A percentile compares a stretch with the other conserved stretches of the same genome.
These are phyloP conservation scores for Penicillium samsonianum DNA, from an alignment of 495 filamentous ascomycete species.

Conservation along the genomic window DNA sequence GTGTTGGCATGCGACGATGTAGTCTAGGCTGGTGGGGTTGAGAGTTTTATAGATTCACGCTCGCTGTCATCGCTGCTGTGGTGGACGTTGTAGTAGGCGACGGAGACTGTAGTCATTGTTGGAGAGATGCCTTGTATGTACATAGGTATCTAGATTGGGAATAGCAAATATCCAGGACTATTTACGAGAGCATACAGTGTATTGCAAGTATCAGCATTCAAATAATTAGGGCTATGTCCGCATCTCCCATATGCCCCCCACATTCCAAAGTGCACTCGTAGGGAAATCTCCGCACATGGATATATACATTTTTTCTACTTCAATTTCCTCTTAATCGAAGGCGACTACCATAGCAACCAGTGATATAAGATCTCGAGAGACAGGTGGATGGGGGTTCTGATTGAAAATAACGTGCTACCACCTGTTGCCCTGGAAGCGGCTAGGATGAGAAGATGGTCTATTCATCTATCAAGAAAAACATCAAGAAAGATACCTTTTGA, in stretches of 20 bases:
- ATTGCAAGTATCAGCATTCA: neutral
- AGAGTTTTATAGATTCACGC: constrained; percentile 7
- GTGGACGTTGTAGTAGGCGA: constrained; percentile 47
- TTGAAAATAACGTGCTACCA: no score
- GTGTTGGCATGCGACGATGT: constrained; percentile 45
- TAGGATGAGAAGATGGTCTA: neutral
- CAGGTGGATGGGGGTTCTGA: no score
- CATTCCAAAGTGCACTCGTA: constrained; percentile 25
- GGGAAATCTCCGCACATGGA: no score
- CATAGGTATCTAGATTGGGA: neutral
- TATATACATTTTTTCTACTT: no score
- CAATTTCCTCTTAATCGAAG: no score
- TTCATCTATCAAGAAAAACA: neutral
- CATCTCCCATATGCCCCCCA: constrained; percentile 31
- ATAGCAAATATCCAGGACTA: no score
- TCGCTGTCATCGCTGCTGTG: constrained; percentile 31
- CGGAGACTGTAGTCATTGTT: constrained; percentile 45
- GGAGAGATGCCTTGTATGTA: neutral
- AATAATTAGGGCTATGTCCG: constrained; percentile 11
- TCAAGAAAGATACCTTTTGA: neutral
- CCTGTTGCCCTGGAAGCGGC: no score
- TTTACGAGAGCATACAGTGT: neutral
- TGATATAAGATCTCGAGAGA: no score
- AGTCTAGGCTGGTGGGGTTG: constrained; percentile 44
- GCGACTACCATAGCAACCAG: no score